phyloP scores from a whole-genome alignment of 495 filamentous ascomycete species.

The Tetracladium marchalianum region DNA sequence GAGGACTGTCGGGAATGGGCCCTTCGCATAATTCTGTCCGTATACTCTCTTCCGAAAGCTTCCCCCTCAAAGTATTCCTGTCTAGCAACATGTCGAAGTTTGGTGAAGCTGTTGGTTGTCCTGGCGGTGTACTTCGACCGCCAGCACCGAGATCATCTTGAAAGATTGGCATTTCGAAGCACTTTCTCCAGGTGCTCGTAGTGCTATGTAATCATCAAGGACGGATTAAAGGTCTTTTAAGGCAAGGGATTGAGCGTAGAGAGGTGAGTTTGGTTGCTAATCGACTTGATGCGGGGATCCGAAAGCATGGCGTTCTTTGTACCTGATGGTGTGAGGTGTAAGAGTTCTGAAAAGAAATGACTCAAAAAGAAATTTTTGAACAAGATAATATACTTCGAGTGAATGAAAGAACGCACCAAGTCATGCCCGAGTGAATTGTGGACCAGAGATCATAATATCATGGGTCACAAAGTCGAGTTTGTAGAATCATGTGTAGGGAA shows the following conservation, averaged over 20 bases:
- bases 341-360: too few species aligned
- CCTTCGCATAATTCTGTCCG: constrained; percentile 48
- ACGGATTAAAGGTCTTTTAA: constrained; percentile 2
- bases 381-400: too few species aligned
- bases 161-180: constrained; percentile 49
- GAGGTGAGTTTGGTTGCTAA: background rate
- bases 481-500: too few species aligned
- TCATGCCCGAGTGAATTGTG: too few species aligned
- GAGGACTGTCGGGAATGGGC: constrained; percentile 30
- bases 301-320: constrained; percentile 1
- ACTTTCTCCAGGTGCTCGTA: constrained; percentile 3
- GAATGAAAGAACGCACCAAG: too few species aligned
- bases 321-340: background rate
- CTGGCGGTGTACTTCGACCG: constrained; percentile 14
- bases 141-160: constrained; percentile 31
- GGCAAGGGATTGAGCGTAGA: constrained; percentile 5
- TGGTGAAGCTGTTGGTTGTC: constrained; percentile 8
- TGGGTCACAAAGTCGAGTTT: too few species aligned
- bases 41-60: constrained; percentile 31
- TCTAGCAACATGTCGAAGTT: constrained; percentile 5
- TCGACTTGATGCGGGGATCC: constrained; percentile 11
- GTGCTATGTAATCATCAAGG: constrained; percentile 12
- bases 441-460: too few species aligned
- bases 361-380: too few species aligned
- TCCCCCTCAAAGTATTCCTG: constrained; percentile 8